These are phyloP conservation scores for Neoboletus brunneissimus DNA, from an alignment of 768 basidiomycete species.

Conservation along the genomic window DNA sequence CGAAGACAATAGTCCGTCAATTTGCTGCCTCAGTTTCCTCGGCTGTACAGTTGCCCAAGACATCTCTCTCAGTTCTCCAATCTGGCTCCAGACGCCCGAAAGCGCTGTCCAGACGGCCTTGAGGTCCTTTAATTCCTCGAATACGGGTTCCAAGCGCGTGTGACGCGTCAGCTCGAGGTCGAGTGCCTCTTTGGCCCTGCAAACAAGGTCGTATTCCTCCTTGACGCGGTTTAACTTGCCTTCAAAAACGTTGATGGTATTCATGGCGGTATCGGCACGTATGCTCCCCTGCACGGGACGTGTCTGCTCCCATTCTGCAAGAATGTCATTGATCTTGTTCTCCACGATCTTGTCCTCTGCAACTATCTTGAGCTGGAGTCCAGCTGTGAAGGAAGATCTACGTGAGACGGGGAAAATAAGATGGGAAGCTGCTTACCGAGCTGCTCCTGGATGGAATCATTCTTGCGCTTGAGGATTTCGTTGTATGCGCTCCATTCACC, in stretches of 20 bases:
- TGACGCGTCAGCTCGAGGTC: slow-evolving; percentile 89
- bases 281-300: slow-evolving; percentile 96
- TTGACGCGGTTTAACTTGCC: slow-evolving; percentile 83
- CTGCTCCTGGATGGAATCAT: slow-evolving; percentile 97
- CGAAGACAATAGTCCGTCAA: slow-evolving; percentile 87
- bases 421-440: slow-evolving; percentile 57
- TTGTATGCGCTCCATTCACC: slow-evolving; percentile 99
- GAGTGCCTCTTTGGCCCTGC: slow-evolving; percentile 94
- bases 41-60: slow-evolving; percentile 92
- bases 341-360: slow-evolving; percentile 98
- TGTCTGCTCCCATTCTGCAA: slow-evolving; percentile 92
- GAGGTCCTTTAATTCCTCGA: slow-evolving; percentile 92
- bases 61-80: slow-evolving; percentile 83
- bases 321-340: slow-evolving; percentile 88
- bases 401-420: slow-evolving; percentile 6
- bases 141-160: slow-evolving; percentile 88
- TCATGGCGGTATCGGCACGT: slow-evolving; percentile 95
- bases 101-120: slow-evolving; percentile 99
- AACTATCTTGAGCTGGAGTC: slow-evolving; percentile 98
- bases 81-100: slow-evolving; percentile 94
- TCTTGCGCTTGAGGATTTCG: slow-evolving; percentile 96
- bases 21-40: slow-evolving; percentile 89
- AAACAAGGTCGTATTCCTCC: slow-evolving; percentile 94
- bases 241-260: slow-evolving; percentile 93
- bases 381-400: slow-evolving; percentile 49